Evolutionary conservation across 2,329 filamentous ascomycete genomes (phyloP).

Genomic region (Colletotrichum gigasporum): DNA sequence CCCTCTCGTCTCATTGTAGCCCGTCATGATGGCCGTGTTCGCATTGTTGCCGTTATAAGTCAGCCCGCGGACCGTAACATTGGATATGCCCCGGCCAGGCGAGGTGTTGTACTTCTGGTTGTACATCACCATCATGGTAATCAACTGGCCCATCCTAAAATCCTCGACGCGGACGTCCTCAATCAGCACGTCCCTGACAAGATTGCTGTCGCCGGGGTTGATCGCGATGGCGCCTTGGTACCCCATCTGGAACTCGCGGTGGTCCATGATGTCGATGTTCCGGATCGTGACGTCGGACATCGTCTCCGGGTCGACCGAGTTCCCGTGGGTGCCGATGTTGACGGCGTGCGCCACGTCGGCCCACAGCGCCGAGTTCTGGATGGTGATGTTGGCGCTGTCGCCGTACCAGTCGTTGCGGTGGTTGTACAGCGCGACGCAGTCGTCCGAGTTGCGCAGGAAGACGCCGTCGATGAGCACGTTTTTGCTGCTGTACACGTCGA

Average conservation of each 20-base stretch:
- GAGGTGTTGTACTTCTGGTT: constrained; percentile 43
- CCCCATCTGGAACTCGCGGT: constrained; percentile 41
- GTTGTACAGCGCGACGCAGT: constrained; percentile 43
- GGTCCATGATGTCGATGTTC: constrained; percentile 45
- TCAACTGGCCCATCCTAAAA: constrained; percentile 38
- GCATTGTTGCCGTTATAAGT: constrained; percentile 22
- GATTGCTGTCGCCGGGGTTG: constrained; percentile 42
- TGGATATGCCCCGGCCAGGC: constrained; percentile 40
- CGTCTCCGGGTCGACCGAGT: constrained; percentile 40
- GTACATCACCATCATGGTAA: constrained; percentile 43
- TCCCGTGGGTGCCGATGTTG: constrained; percentile 46
- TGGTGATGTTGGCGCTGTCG: constrained; percentile 41
- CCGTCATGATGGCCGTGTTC: constrained; percentile 34
- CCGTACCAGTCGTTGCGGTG: constrained; percentile 42
- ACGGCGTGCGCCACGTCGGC: constrained; percentile 44
- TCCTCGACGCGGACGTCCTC: constrained; percentile 41
- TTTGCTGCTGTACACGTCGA: constrained; percentile 36
- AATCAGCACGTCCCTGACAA: constrained; percentile 36
- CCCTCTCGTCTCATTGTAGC: constrained; percentile 17
- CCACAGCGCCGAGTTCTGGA: constrained; percentile 40
- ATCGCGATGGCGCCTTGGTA: constrained; percentile 45
- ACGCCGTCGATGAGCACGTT: constrained; percentile 38
- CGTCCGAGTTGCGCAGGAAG: constrained; percentile 46
- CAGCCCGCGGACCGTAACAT: constrained; percentile 40
- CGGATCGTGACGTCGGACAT: constrained; percentile 38